Conservation (phyloP, 768 basidiomycete genomes). For the Panaeolus cyanescens region DNA sequence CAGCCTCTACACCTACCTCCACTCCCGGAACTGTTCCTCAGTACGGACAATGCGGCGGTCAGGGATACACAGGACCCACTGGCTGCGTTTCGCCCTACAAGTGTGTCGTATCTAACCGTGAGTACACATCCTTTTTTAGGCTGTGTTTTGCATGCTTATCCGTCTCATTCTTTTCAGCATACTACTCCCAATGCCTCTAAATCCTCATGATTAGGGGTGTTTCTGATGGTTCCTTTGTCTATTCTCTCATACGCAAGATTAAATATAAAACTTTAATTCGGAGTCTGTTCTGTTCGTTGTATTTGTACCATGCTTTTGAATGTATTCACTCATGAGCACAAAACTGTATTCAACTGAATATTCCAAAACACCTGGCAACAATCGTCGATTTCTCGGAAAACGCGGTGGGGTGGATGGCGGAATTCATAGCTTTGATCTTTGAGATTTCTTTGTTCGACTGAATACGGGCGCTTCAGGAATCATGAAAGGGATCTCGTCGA, state of each 20-base stretch:
- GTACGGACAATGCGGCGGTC: constrained; percentile 47
- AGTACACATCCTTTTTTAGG: constrained; percentile 5
- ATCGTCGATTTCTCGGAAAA: too few species aligned
- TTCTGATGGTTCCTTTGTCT: background rate
- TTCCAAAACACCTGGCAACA: too few species aligned
- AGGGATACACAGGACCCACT: constrained; percentile 38
- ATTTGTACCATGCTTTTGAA: background rate
- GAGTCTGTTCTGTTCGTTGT: background rate
- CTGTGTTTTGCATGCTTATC: background rate
- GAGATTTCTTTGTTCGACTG: too few species aligned
- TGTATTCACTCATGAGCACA: background rate
- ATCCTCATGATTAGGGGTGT: background rate
- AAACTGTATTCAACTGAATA: too few species aligned
- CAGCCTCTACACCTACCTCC: constrained; percentile 18
- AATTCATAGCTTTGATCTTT: too few species aligned
- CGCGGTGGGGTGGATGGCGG: too few species aligned
- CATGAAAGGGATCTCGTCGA: too few species aligned
- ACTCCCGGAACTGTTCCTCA: constrained; percentile 32
- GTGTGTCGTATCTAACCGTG: constrained; percentile 37
- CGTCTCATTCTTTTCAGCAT: constrained; percentile 19
- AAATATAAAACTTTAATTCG: background rate
- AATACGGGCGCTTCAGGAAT: too few species aligned
- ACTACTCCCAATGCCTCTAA: constrained; percentile 40
- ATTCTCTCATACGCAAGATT: background rate
- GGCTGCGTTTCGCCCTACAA: constrained; percentile 37